A percentile compares a stretch with the other conserved stretches of the same genome.
These are phyloP conservation scores for Chaetomium fimeti DNA, from an alignment of 495 filamentous ascomycete species.

Conservation along the genomic window DNA sequence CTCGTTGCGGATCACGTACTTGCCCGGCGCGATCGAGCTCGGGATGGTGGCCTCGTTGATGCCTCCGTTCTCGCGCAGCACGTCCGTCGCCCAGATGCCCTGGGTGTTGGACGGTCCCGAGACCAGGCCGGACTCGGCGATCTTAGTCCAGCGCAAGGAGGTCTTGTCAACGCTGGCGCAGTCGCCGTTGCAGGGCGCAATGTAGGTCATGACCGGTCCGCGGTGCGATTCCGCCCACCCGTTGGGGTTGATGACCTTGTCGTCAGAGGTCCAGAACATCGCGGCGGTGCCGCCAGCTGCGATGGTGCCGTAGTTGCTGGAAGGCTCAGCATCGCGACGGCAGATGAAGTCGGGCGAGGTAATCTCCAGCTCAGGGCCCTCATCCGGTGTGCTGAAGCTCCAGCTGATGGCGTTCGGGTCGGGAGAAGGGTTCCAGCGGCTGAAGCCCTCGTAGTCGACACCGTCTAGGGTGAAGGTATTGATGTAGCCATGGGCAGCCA, in stretches of 20 bases:
- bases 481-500: constrained; percentile 4
- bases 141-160: constrained; percentile 1
- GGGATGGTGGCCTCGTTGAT: constrained; percentile 8
- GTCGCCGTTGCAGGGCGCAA: constrained; percentile 9
- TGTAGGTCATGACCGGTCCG: constrained; percentile 6
- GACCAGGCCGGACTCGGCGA: constrained; percentile 3
- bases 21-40: background rate
- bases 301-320: constrained; percentile 8
- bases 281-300: background rate
- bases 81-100: constrained; percentile 4
- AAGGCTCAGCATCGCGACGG: background rate
- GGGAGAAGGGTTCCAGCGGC: constrained; percentile 6
- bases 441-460: constrained; percentile 6
- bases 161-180: constrained; percentile 4
- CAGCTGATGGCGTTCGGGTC: constrained; percentile 1
- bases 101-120: background rate
- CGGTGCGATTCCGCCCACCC: constrained; percentile 4
- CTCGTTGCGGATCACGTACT: constrained; percentile 9
- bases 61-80: constrained; percentile 7
- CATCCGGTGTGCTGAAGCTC: constrained; percentile 2
- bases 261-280: constrained; percentile 7
- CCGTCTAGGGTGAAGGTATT: background rate
- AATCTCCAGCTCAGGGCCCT: constrained; percentile 1
- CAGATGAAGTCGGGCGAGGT: constrained; percentile 5
- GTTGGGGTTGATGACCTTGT: constrained; percentile 10